phyloP scores from a whole-genome alignment of 2,329 filamentous ascomycete species.

The Pestalotiopsis sp. region DNA sequence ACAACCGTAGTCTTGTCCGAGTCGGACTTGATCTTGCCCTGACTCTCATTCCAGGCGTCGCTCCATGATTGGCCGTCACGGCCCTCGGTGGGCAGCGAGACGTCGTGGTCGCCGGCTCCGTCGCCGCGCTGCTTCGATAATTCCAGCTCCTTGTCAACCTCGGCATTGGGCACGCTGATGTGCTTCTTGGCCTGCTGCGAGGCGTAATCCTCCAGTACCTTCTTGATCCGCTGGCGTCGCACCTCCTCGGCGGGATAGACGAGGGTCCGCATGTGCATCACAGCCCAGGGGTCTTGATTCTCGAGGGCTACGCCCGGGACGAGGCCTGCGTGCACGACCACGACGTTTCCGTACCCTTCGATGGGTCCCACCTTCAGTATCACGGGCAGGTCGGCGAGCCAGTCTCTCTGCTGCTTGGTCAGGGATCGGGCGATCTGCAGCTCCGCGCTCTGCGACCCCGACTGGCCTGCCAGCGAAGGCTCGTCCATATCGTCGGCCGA shows the following conservation, averaged over 20 bases:
- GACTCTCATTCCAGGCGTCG: constrained; percentile 60
- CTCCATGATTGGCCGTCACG: constrained; percentile 68
- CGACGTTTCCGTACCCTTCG: constrained; percentile 57
- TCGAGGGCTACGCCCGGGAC: constrained; percentile 74
- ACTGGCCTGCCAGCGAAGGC: constrained; percentile 33
- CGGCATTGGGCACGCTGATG: constrained; percentile 23
- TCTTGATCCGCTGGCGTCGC: constrained; percentile 13
- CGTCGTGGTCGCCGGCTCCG: constrained; percentile 15
- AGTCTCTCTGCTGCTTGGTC: constrained; percentile 63
- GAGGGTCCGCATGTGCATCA: constrained; percentile 92
- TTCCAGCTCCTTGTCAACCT: constrained; percentile 18
- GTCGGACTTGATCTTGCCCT: constrained; percentile 34
- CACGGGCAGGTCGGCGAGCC: constrained; percentile 74
- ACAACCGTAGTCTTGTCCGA: constrained; percentile 66
- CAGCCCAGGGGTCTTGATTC: constrained; percentile 74
- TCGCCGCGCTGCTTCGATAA: constrained; percentile 26
- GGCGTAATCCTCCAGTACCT: constrained; percentile 5
- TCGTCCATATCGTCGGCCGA: constrained; percentile 30
- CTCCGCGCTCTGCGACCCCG: constrained; percentile 41
- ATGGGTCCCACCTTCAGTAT: constrained; percentile 74
- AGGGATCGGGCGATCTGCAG: constrained; percentile 61
- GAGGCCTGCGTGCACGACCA: constrained; percentile 85
- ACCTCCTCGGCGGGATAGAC: constrained; percentile 50
- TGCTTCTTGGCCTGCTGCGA: constrained; percentile 30
- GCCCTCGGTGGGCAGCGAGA: constrained; percentile 37